Base-by-base conservation (phyloP, 1,284 basidiomycete genomes). In the Neonothopanus nambi region DNA sequence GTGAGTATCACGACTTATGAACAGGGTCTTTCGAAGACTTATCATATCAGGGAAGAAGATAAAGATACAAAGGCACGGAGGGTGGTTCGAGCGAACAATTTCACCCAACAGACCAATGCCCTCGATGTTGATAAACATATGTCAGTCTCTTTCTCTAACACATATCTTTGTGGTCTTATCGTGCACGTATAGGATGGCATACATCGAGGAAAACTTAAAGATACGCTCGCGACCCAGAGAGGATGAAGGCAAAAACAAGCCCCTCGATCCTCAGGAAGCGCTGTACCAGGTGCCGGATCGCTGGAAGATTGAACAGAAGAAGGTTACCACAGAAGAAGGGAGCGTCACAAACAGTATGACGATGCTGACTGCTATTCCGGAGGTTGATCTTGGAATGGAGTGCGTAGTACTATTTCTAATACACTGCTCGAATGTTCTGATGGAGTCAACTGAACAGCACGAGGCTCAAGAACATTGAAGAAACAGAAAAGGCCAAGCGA, bases 371-470 rank as follows among this genome's bases (percentile, higher is more conserved):
- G 93, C 92, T 28, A 95, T 99, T 60, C 95, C 95, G 0, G 96
- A 98, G 66, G 92, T 98, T 4, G 96, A 99, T 69, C 76, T 99
- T 5, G 96, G 96, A 52, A 98, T 98, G 87, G 95, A 98, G 94
- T 96, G 64, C 63, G 91, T 84, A 24, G 44, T 21, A 13, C 47
- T 52, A 42, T n/a, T 37, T 23, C 41, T 12, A 28, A 44, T 20
- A 21, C 18, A 40, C 43, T 55, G 21, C 21, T n/a, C 21, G 33
- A 15, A 20, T 24, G n/a, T 30, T 51, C 39, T 33, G 33, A 42
- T 26, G 17, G 28, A 21, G 33, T 26, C n/a, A 21, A 41, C 53
- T 48, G 15, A 24, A 33, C 48, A 97, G 95, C 59, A 80, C 88
- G 13, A 87, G 95, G 18, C 73, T 99, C 55, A 89, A 89, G 69